A percentile compares a stretch with the other conserved stretches of the same genome.
phyloP scores from a whole-genome alignment of 2,329 filamentous ascomycete species.

The Phaeosphaeriaceae sp. region DNA sequence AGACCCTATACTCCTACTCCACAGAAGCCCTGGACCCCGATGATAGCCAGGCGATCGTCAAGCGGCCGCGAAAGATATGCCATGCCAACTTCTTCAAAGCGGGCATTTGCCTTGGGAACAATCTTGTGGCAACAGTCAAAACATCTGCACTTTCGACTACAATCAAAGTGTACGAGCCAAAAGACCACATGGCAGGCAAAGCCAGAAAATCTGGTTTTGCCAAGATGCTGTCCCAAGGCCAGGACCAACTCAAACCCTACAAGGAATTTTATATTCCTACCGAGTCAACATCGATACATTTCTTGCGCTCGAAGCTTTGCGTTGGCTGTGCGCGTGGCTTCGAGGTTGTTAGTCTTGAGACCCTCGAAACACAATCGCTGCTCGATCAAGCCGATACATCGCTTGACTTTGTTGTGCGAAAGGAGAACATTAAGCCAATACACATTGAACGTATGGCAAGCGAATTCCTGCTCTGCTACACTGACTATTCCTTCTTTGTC shows the following conservation, averaged over 20 bases:
- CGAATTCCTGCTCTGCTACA: conserved; percentile 97
- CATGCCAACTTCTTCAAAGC: conserved; percentile 99
- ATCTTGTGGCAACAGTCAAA: conserved; percentile 96
- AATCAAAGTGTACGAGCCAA: conserved; percentile 99
- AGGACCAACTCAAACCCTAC: conserved; percentile 87
- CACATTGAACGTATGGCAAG: conserved; percentile 97
- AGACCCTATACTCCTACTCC: conserved; percentile 88
- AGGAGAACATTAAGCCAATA: conserved; percentile 92
- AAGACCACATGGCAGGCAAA: conserved; percentile 89
- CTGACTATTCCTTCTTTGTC: conserved; percentile 98
- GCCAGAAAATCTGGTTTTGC: conserved; percentile 95
- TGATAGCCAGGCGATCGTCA: conserved; percentile 74
- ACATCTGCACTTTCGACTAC: conserved; percentile 91
- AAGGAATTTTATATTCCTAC: conserved; percentile 97
- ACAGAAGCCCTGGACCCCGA: conserved; percentile 84
- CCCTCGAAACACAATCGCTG: conserved; percentile 95
- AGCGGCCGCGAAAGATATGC: conserved; percentile 93
- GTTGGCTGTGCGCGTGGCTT: conserved; percentile 95
- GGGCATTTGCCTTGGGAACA: conserved; percentile 90
- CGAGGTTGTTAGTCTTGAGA: conserved; percentile 95
- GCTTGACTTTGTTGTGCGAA: conserved; percentile 92
- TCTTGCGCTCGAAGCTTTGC: conserved; percentile 94
- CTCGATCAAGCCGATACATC: conserved; percentile 98
- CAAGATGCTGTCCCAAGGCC: conserved; percentile 92
- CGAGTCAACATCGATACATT: conserved; percentile 97